Base-by-base conservation (phyloP, 352 stramenopile genomes). In the Thalassiosira ordinaria region DNA sequence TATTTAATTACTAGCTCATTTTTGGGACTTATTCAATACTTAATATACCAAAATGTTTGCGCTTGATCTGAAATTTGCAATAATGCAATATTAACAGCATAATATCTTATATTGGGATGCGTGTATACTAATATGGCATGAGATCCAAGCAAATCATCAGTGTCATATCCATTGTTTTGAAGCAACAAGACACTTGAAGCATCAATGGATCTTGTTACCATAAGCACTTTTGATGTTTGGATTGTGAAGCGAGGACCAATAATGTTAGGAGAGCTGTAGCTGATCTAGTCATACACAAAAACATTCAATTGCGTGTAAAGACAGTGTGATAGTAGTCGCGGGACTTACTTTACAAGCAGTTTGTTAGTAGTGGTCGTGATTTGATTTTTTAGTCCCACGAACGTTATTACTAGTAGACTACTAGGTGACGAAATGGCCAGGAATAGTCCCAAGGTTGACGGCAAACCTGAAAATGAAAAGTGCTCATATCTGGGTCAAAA, bases 391-490 rank as follows among this genome's bases (percentile, higher is more conserved):
- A 41, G 26, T 61, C 52, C 52, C 52, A 41, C 52, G 27, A 61
- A 61, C 52, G 27, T 9, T 61, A 41, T 61, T 61, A 61, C 52
- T 61, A 61, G 52, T 61, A 61, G 52, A 41, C 26, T 61, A 41
- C 26, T 61, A 61, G 52, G 22, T 18, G 26, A 6, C 24, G 7
- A 61, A 61, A 22, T 61, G 18, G n/a, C 41, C 52, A 61, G 52
- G 52, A 22, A 22, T 52, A n/a, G 44, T n/a, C 8, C n/a, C 20
- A 4, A n/a, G 44, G 8, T n/a, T 7, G 44, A 7, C 8, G 44
- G 8, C 44, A 61, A 37, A 61, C 11, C 7, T 14, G 52, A 35
- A 41, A 61, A 35, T 41, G 8, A 61, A 61, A 61, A 61, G 26
- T 61, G 52, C 26, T 41, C 22, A 35, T 61, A 61, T 61, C 52